Evolutionary conservation across 192 early-diverging fungal genomes (phyloP).

Genomic region (Rhizophagus sp.): DNA sequence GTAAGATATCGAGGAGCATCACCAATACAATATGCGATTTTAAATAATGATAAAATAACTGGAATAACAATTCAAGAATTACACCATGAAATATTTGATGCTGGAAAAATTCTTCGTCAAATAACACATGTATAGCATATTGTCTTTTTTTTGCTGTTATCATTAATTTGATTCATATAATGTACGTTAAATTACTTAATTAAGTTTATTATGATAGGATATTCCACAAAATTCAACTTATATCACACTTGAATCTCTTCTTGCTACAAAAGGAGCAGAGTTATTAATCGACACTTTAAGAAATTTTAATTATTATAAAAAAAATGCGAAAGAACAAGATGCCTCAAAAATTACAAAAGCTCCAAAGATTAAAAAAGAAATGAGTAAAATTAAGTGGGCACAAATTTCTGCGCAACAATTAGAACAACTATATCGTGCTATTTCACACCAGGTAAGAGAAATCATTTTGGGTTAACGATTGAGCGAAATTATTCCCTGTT

Average conservation of each 20-base stretch:
- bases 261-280: constrained; percentile 60
- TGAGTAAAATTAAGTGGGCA: constrained; percentile 61
- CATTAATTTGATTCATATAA: not conserved
- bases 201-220: constrained; percentile 10
- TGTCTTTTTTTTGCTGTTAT: constrained; percentile 33
- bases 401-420: constrained; percentile 61
- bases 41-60: constrained; percentile 70
- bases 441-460: constrained; percentile 65
- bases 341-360: constrained; percentile 63
- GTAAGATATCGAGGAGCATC: constrained; percentile 81
- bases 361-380: constrained; percentile 62
- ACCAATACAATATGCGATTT: constrained; percentile 83
- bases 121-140: constrained; percentile 48
- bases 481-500: not conserved
- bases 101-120: constrained; percentile 80
- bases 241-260: constrained; percentile 35
- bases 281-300: constrained; percentile 61
- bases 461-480: not conserved
- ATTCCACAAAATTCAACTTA: constrained; percentile 41
- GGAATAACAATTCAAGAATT: constrained; percentile 90
- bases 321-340: constrained; percentile 64
- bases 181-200: too few species aligned
- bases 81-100: constrained; percentile 77
- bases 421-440: constrained; percentile 67
- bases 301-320: constrained; percentile 61